Evolutionary conservation across 2,329 filamentous ascomycete species (phyloP).

Genomic region (Aureobasidium sp.): DNA sequence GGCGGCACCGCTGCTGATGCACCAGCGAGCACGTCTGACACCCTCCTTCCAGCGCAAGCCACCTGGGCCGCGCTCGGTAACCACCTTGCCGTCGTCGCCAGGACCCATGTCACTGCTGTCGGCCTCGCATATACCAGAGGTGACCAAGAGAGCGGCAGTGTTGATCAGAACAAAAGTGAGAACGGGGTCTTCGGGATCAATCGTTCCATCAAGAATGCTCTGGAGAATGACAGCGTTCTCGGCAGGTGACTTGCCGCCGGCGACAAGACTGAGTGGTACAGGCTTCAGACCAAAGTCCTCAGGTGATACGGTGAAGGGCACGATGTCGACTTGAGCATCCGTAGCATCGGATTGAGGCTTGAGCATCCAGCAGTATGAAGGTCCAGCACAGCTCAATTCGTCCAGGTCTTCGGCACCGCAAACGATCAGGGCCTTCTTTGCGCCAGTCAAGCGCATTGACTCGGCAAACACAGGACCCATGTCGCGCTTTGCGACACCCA

Average conservation of each 20-base stretch:
- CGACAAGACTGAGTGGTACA: constrained; percentile 70
- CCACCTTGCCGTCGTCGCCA: constrained; percentile 71
- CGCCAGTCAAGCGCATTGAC: constrained; percentile 66
- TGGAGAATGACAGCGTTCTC: constrained; percentile 83
- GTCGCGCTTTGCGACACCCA: constrained; percentile 85
- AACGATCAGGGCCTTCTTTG: constrained; percentile 77
- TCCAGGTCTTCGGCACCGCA: constrained; percentile 94
- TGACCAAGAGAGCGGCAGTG: constrained; percentile 77
- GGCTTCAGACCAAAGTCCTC: constrained; percentile 76
- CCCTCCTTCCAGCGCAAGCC: constrained; percentile 93
- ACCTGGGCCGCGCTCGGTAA: constrained; percentile 74
- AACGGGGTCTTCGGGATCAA: constrained; percentile 71
- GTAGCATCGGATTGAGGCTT: constrained; percentile 39
- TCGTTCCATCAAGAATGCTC: constrained; percentile 64
- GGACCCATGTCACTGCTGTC: constrained; percentile 71
- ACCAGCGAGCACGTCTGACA: constrained; percentile 77
- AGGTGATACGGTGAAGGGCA: constrained; percentile 70
- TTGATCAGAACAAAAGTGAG: constrained; percentile 93
- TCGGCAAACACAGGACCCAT: constrained; percentile 86
- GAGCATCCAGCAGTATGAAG: constrained; percentile 82
- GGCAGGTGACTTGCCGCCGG: constrained; percentile 72
- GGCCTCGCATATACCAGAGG: constrained; percentile 77
- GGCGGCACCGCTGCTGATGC: constrained; percentile 78
- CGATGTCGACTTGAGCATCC: constrained; percentile 48
- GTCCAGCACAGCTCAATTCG: constrained; percentile 85